Conservation (phyloP, 768 basidiomycete species). For the Termitomyces sp. region DNA sequence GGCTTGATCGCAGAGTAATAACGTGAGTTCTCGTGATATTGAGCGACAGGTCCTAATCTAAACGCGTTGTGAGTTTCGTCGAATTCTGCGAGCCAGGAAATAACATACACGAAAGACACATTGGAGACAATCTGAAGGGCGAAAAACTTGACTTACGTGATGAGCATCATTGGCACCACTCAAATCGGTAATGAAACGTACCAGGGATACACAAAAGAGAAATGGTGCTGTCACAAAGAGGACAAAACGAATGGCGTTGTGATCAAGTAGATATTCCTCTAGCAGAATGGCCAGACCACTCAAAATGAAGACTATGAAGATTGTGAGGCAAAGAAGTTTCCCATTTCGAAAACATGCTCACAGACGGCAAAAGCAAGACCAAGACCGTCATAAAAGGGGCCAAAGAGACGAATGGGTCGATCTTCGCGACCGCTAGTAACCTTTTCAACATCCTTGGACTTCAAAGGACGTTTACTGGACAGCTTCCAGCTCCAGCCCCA, state of each 20-base stretch:
- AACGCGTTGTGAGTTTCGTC: neutral
- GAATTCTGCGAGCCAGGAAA: neutral
- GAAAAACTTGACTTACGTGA: slow-evolving; percentile 51
- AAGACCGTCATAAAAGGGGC: slow-evolving; percentile 69
- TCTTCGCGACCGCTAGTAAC: slow-evolving; percentile 27
- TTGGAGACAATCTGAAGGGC: slow-evolving; percentile 63
- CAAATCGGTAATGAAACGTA: slow-evolving; percentile 25
- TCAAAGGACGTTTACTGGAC: slow-evolving; percentile 27
- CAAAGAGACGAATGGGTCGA: slow-evolving; percentile 56
- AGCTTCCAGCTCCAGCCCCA: slow-evolving; percentile 52
- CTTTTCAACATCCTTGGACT: slow-evolving; percentile 46
- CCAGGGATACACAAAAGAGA: slow-evolving; percentile 71
- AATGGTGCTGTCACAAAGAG: slow-evolving; percentile 64
- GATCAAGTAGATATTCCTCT: slow-evolving; percentile 65
- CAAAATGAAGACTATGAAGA: slow-evolving; percentile 58
- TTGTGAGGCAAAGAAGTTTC: neutral
- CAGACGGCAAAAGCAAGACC: slow-evolving; percentile 64
- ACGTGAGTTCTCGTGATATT: slow-evolving; percentile 78
- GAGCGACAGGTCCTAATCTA: slow-evolving; percentile 78
- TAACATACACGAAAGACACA: slow-evolving; percentile 55
- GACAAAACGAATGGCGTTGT: slow-evolving; percentile 54
- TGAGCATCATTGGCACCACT: neutral
- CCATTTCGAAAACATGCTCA: slow-evolving; percentile 25
- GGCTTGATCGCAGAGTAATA: slow-evolving; percentile 76
- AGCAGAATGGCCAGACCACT: slow-evolving; percentile 55